phyloP scores from a whole-genome alignment of 2,329 filamentous ascomycete species.

The Colletotrichum truncatum region DNA sequence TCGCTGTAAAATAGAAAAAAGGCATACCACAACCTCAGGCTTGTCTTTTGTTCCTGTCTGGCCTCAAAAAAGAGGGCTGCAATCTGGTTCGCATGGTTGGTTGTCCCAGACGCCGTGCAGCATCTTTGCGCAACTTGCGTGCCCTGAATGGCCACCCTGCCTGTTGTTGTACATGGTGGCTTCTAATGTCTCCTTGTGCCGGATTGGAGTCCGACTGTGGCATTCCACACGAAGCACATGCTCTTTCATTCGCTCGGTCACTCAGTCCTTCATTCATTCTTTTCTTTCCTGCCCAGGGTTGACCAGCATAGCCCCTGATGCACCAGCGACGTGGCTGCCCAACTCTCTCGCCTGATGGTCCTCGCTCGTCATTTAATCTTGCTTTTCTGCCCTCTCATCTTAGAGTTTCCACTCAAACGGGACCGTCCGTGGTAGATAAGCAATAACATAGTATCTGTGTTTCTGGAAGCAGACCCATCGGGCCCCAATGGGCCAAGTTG shows the following conservation, averaged over 20 bases:
- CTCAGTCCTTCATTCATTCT: too few species aligned
- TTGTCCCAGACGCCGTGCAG: slow-evolving; percentile 23
- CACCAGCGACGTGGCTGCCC: slow-evolving; percentile 23
- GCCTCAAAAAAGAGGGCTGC: too few species aligned
- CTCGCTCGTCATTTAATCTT: slow-evolving; percentile 11
- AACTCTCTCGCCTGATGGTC: slow-evolving; percentile 18
- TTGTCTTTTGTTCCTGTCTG: not conserved
- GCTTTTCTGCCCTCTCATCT: slow-evolving; percentile 10
- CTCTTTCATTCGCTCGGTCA: too few species aligned
- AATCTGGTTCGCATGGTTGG: slow-evolving; percentile 20
- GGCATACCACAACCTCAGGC: not conserved
- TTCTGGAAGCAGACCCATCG: not conserved
- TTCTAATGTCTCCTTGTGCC: not conserved
- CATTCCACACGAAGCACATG: not conserved
- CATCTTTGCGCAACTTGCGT: not conserved
- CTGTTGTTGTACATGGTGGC: too few species aligned
- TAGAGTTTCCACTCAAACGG: slow-evolving; percentile 4
- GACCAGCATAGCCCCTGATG: slow-evolving; percentile 13
- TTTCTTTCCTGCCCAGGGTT: not conserved
- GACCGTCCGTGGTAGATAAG: slow-evolving; percentile 12
- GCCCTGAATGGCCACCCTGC: not conserved
- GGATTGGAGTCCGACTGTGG: not conserved
- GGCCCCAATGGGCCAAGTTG: slow-evolving; percentile 15
- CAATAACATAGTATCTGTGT: slow-evolving; percentile 12
- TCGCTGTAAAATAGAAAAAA: slow-evolving; percentile 12